A percentile compares a stretch with the other conserved stretches of the same genome.
phyloP scores from a whole-genome alignment of 139 green algal genomes.

The Nannochloris sp. region DNA sequence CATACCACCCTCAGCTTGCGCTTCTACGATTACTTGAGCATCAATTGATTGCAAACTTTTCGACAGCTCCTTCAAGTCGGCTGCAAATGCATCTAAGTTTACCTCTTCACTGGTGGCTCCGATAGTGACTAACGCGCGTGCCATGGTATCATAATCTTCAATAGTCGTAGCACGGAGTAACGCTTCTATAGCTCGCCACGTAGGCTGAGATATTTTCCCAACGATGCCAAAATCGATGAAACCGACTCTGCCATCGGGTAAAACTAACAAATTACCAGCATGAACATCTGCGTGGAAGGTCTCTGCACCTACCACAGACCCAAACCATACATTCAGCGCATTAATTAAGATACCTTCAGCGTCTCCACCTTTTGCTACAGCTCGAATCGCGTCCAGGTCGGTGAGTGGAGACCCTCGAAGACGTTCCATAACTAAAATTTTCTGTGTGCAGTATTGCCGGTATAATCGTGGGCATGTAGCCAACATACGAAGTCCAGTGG shows the following conservation, averaged over 20 bases:
- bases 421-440: conserved; percentile 89
- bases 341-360: conserved; percentile 59
- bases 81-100: conserved; percentile 54
- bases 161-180: conserved; percentile 57
- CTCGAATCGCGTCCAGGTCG: conserved; percentile 79
- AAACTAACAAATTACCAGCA: conserved; percentile 89
- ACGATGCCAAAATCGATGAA: conserved; percentile 98
- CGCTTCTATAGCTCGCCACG: conserved; percentile 63
- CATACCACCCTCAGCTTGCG: conserved; percentile 8
- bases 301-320: conserved; percentile 67
- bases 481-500: conserved; percentile 36
- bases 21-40: conserved; percentile 23
- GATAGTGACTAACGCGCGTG: conserved; percentile 55
- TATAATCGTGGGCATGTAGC: conserved; percentile 80
- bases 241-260: conserved; percentile 54
- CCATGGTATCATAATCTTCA: conserved; percentile 72
- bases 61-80: conserved; percentile 65
- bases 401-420: conserved; percentile 84
- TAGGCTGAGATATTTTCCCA: conserved; percentile 59
- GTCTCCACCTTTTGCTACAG: background rate
- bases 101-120: conserved; percentile 43
- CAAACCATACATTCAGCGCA: conserved; percentile 94
- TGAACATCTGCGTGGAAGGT: conserved; percentile 98
- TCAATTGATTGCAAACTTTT: conserved; percentile 37
- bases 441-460: conserved; percentile 56